Evolutionary conservation across 129 eudicot genomes (phyloP).

Genomic region (Flaveria ramosissima): DNA sequence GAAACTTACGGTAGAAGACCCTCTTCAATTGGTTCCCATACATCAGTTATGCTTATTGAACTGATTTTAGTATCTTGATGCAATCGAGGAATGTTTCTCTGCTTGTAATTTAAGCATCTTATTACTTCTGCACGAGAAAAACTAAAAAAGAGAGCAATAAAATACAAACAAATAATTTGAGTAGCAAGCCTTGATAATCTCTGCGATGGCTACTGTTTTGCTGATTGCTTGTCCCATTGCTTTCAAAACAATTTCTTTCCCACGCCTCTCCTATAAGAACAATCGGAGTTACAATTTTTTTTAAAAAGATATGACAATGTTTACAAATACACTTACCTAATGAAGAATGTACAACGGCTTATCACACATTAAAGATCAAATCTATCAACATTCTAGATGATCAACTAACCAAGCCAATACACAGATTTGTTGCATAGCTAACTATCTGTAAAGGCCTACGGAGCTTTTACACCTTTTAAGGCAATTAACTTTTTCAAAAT

Average conservation of each 20-base stretch:
- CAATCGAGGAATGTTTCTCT: slow-evolving; percentile 79
- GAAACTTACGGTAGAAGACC: slow-evolving; percentile 88
- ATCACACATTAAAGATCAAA: slow-evolving; percentile 11
- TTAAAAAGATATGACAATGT: not conserved
- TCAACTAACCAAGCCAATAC: not conserved
- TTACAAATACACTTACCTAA: not conserved
- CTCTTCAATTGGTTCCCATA: slow-evolving; percentile 95
- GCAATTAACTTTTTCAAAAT: not conserved
- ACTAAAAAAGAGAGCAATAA: not conserved
- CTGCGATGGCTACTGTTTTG: slow-evolving; percentile 91
- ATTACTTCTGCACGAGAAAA: slow-evolving; percentile 14
- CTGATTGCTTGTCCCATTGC: slow-evolving; percentile 98
- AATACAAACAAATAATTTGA: slow-evolving; percentile 15
- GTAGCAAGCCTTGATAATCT: slow-evolving; percentile 64
- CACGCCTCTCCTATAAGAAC: slow-evolving; percentile 60
- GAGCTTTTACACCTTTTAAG: not conserved
- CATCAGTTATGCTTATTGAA: slow-evolving; percentile 83
- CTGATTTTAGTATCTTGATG: slow-evolving; percentile 87
- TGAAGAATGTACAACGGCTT: not conserved
- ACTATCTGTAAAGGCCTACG: not conserved
- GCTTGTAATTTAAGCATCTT: slow-evolving; percentile 30
- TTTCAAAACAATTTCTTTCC: slow-evolving; percentile 78
- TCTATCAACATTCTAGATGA: not conserved
- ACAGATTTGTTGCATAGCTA: not conserved
- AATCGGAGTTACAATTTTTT: slow-evolving; percentile 13